Base-by-base conservation (phyloP, 2,329 filamentous ascomycete genomes). In the Fusarium zealandicum region DNA sequence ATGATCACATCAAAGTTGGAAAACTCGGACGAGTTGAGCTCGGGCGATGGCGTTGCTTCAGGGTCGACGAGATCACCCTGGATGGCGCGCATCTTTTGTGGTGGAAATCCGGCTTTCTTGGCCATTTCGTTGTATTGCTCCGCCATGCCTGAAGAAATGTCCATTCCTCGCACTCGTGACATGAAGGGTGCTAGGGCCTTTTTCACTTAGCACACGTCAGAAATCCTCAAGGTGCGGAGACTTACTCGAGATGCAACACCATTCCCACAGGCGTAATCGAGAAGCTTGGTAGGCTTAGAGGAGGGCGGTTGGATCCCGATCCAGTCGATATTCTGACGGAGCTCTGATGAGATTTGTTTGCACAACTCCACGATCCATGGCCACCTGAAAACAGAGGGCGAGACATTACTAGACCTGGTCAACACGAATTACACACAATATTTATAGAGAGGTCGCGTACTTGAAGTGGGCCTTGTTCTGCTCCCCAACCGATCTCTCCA, bases 251-350 rank as follows among this genome's bases (percentile, higher is more conserved):
- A 68, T 1, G 65, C 67, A 5, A 69, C 42, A 1, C 68, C 71
- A 18, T 67, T 65, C 2, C 71, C 71, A 14, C 69, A 72, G 1
- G 71, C 71, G 14, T 73, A 73, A 41, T 73, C 71, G 1, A 73
- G 44, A 50, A 72, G 58, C 9, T 61, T 70, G 1, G 41, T 59
- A 2, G 52, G 38, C 5, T 20, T 35, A 36, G 39, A 27, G 1
- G 53, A 40, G 1, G 50, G 37, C 1, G 55, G 54, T 2, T 50
- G 27, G 1, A 69, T 48, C 1, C 65, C 65, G 3, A 72, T 60
- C 70, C 70, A 72, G 3, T 54, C 56, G 22, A 66, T 42, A n/a
- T 68, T 68, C 1, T 53, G 16, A 0, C 51, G 61, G 5, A 72
- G 61, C 22, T 70, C 65, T 14, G 51, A 53, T 5, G 67, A 53